phyloP scores from a whole-genome alignment of 2,329 filamentous ascomycete species.

The Teratosphaeria zuluensis region DNA sequence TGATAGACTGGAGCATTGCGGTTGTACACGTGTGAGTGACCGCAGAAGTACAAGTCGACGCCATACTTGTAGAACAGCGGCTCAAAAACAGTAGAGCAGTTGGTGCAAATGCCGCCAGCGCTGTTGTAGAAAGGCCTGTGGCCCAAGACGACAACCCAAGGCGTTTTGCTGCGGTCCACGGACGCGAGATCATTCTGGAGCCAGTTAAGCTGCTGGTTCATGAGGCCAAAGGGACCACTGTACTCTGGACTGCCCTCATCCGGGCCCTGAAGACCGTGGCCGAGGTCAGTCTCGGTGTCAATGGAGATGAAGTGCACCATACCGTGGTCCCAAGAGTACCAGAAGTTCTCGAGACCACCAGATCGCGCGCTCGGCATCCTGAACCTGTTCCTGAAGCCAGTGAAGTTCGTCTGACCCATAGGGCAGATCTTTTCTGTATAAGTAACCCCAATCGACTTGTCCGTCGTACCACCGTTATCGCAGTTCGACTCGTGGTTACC shows the following conservation, averaged over 20 bases:
- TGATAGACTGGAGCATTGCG: conserved; percentile 30
- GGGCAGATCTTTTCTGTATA: conserved; percentile 33
- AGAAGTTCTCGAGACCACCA: conserved; percentile 34
- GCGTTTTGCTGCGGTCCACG: conserved; percentile 38
- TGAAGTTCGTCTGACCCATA: conserved; percentile 43
- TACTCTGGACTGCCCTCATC: conserved; percentile 23
- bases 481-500: conserved; percentile 45
- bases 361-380: conserved; percentile 37
- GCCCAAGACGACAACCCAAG: conserved; percentile 41
- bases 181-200: conserved; percentile 34
- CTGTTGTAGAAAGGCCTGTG: conserved; percentile 40
- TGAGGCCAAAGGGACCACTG: conserved; percentile 40
- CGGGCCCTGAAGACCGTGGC: conserved; percentile 29
- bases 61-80: conserved; percentile 34
- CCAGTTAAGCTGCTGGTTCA: conserved; percentile 38
- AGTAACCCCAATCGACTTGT: conserved; percentile 25
- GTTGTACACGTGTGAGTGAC: conserved; percentile 40
- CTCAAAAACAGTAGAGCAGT: conserved; percentile 37
- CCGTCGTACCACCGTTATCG: conserved; percentile 33
- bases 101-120: conserved; percentile 32
- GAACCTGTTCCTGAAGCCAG: conserved; percentile 40
- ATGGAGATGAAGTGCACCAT: conserved; percentile 42
- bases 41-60: conserved; percentile 36
- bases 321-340: conserved; percentile 45
- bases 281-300: conserved; percentile 42